phyloP scores from a whole-genome alignment of 2,329 filamentous ascomycete genomes.

The Fusarium verticillioides region DNA sequence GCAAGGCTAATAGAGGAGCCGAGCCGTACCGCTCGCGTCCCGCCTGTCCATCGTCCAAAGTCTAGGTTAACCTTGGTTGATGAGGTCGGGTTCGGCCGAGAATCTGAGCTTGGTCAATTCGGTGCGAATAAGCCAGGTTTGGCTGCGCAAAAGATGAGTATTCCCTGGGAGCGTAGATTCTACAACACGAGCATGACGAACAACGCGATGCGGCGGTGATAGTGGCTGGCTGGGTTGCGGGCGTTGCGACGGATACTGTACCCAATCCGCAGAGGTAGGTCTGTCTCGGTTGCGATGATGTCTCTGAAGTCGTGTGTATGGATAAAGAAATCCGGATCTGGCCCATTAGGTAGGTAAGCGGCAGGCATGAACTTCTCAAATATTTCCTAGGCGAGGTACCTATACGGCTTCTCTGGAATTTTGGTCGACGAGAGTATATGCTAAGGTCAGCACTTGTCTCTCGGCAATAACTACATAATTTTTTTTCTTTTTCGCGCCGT shows the following conservation, averaged over 20 bases:
- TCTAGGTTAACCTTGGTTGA: constrained; percentile 18
- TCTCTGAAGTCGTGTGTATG: constrained; percentile 9
- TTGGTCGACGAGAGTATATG: not conserved
- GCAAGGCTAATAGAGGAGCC: constrained; percentile 38
- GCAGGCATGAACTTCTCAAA: not conserved
- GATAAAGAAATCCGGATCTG: constrained; percentile 18
- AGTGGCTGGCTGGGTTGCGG: constrained; percentile 20
- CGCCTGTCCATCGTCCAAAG: constrained; percentile 32
- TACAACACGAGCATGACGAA: not conserved
- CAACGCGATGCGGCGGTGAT: not conserved
- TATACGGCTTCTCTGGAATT: not conserved
- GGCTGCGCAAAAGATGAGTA: not conserved
- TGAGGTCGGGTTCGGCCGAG: constrained; percentile 31
- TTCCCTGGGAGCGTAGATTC: not conserved
- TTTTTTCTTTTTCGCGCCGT: constrained; percentile 2
- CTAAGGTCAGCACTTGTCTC: constrained; percentile 2
- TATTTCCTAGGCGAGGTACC: not conserved
- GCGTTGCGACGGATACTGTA: constrained; percentile 10
- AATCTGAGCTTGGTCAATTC: not conserved
- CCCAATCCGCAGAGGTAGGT: not conserved
- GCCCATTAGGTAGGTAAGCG: not conserved
- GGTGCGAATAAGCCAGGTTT: constrained; percentile 7
- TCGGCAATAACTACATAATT: constrained; percentile 5
- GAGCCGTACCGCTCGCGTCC: constrained; percentile 41
- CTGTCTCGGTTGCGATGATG: constrained; percentile 5